Base-by-base conservation (phyloP, 371 early-diverging fungal species). In the Mucor irregularis region DNA sequence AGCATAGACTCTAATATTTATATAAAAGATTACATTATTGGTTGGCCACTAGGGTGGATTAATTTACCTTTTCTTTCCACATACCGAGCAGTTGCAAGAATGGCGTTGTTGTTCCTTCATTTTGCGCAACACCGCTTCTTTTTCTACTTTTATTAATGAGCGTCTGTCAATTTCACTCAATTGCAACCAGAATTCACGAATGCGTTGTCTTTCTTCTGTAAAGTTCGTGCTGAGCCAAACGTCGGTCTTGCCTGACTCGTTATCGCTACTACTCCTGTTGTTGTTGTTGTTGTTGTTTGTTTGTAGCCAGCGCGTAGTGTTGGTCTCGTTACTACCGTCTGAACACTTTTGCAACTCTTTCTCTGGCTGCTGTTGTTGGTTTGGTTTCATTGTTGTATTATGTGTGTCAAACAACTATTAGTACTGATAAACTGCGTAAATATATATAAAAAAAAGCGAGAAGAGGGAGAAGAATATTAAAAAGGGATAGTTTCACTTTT, bases 91-190 rank as follows among this genome's bases (percentile, higher is more conserved):
- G 33, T 85, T 86, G 61, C 96, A 96, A 6, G 89, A 87, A 67
- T 92, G 90, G 59, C 89, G 88, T 72, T 93, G 94, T 67, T 96
- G 94, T 66, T 96, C 94, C 69, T 91, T 91, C 84, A 96, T 92
- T 70, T 92, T 94, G 61, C 87, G 86, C 52, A 93, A 70, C 0
- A 96, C 95, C 14, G 93, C 90, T 56, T 93, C 93, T 68, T 94
- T 94, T 65, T 96, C 96, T 14, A 92, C 85, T 58, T 90, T 85
- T 11, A 94, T 91, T 22, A 96, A 74, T 4, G 85, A 82, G 35
- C 90, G 77, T 25, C 94, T 83, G 62, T 96, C 94, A 17, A 87
- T 85, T 63, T 94, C 94, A 46, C 86, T 83, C 16, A 96, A 71
- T 31, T 88, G 87, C 38, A 94, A 71, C 96, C 96, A 96, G 64